Evolutionary conservation across 441 rosid species (phyloP).

Genomic region (Erodium trifolium): DNA sequence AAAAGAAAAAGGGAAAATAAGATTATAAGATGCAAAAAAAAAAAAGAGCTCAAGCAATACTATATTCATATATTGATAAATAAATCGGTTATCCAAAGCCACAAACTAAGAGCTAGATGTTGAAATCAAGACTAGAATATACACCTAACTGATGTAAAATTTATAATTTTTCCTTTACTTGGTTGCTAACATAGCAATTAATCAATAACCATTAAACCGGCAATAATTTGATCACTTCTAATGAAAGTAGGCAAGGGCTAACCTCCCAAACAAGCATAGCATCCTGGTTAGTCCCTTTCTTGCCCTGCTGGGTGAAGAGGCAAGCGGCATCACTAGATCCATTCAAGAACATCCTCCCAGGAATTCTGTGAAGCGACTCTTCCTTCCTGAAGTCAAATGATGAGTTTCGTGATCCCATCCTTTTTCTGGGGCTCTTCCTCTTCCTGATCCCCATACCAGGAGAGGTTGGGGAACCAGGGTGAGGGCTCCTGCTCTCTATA

Average conservation of each 20-base stretch:
- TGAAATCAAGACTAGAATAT: not conserved
- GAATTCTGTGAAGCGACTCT: conserved; percentile 61
- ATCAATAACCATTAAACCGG: conserved; percentile 7
- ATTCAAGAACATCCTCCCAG: conserved; percentile 73
- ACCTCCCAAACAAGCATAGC: conserved; percentile 99
- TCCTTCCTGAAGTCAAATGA: conserved; percentile 62
- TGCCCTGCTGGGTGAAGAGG: conserved; percentile 85
- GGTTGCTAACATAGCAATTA: conserved; percentile 8
- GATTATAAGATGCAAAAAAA: conserved; percentile 4
- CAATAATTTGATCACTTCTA: not conserved
- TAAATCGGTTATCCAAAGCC: not conserved
- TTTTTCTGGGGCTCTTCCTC: conserved; percentile 65
- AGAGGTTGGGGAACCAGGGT: conserved; percentile 77
- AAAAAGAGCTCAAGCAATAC: not conserved
- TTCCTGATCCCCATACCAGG: conserved; percentile 52
- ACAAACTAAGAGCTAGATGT: not conserved
- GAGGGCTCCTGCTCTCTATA: conserved; percentile 77
- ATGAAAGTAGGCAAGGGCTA: conserved; percentile 20
- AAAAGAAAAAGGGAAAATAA: not conserved
- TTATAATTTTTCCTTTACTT: not conserved
- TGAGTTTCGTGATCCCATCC: conserved; percentile 52
- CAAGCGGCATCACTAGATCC: conserved; percentile 76
- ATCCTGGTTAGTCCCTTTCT: conserved; percentile 96
- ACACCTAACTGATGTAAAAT: not conserved
- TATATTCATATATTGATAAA: not conserved